Percentiles rank a stretch among this genome's conserved stretches.
phyloP scores from a whole-genome alignment of 140 eudicot species.

The Ambrosia hybrid region DNA sequence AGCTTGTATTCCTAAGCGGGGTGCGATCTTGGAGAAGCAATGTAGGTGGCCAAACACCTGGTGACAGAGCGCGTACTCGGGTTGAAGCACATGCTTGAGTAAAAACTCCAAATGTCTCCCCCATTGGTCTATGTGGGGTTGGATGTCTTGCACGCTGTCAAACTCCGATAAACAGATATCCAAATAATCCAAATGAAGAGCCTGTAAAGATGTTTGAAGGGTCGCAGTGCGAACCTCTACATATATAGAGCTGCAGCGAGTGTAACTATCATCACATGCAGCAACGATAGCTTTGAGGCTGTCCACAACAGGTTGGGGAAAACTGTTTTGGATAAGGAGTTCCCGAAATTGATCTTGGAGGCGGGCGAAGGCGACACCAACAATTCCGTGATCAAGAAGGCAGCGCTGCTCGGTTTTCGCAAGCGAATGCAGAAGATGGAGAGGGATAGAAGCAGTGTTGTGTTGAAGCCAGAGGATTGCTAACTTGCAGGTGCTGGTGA shows the following conservation, averaged over 20 bases:
- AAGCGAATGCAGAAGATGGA: constrained; percentile 45
- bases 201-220: constrained; percentile 49
- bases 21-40: constrained; percentile 64
- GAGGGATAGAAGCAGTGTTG: constrained; percentile 23
- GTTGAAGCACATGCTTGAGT: constrained; percentile 54
- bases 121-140: constrained; percentile 65
- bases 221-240: constrained; percentile 44
- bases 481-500: constrained; percentile 54
- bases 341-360: constrained; percentile 47
- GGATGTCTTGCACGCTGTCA: constrained; percentile 56
- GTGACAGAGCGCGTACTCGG: constrained; percentile 55
- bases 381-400: constrained; percentile 49
- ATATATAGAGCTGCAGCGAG: constrained; percentile 45
- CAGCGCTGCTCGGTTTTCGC: constrained; percentile 35
- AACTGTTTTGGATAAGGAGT: constrained; percentile 38
- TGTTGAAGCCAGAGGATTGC: constrained; percentile 59
- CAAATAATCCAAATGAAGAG: constrained; percentile 50
- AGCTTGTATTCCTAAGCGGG: constrained; percentile 46
- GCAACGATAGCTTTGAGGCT: constrained; percentile 54
- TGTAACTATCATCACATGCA: constrained; percentile 39
- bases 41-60: constrained; percentile 41
- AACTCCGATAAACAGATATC: constrained; percentile 49
- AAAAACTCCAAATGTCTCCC: constrained; percentile 64
- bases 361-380: constrained; percentile 39
- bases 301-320: constrained; percentile 35